A percentile compares a stretch with the other conserved stretches of the same genome.
Conservation (phyloP, 176 grass and related monocot species). For the Eleusine coracana region DNA sequence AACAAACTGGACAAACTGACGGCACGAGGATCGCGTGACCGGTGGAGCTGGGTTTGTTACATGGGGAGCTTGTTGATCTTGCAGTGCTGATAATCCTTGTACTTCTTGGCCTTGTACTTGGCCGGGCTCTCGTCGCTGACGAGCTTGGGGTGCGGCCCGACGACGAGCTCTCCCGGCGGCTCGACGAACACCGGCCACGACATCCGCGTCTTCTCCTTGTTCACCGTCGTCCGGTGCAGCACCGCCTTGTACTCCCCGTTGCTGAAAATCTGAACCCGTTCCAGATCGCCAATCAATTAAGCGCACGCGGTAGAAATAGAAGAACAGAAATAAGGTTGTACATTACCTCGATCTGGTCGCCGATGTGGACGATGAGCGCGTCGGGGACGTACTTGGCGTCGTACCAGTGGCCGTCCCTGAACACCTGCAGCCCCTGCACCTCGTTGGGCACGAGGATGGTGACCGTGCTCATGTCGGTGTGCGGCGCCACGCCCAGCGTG, state of each 20-base stretch:
- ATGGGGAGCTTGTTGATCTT: slow-evolving; percentile 85
- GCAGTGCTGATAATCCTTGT: slow-evolving; percentile 79
- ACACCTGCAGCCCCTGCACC: slow-evolving; percentile 75
- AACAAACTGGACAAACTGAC: background rate
- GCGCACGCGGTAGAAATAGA: too few species aligned
- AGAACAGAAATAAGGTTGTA: too few species aligned
- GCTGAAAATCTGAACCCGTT: slow-evolving; percentile 62
- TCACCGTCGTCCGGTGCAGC: slow-evolving; percentile 66
- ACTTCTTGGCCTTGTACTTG: slow-evolving; percentile 81
- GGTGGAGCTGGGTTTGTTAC: slow-evolving; percentile 8
- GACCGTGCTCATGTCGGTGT: slow-evolving; percentile 77
- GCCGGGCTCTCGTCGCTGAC: slow-evolving; percentile 45
- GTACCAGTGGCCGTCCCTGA: slow-evolving; percentile 62
- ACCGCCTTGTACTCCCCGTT: slow-evolving; percentile 84
- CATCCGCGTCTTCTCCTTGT: slow-evolving; percentile 70
- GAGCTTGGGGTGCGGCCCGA: slow-evolving; percentile 63
- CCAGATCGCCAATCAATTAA: background rate
- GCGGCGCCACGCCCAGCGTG: slow-evolving; percentile 61
- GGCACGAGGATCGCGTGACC: background rate
- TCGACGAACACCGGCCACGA: slow-evolving; percentile 84
- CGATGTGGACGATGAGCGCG: slow-evolving; percentile 73
- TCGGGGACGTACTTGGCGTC: slow-evolving; percentile 57
- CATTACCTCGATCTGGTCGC: slow-evolving; percentile 77
- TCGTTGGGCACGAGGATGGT: slow-evolving; percentile 81
- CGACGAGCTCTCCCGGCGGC: slow-evolving; percentile 50